Conservation (phyloP, 2,329 filamentous ascomycete genomes). For the Aspergillus oerlinghausenensis region DNA sequence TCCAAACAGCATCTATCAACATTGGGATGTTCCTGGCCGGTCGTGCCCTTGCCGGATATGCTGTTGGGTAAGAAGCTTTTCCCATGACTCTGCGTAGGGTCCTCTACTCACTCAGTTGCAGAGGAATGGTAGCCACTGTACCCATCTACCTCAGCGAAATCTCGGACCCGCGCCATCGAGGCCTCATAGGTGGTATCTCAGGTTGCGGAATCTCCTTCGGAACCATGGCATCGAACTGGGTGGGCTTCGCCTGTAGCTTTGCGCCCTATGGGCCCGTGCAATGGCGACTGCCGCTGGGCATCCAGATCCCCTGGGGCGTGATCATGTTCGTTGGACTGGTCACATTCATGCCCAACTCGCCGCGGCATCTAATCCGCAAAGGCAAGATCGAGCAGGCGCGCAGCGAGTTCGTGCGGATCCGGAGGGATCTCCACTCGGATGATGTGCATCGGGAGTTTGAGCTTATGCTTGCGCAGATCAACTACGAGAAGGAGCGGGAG, state of each 20-base stretch:
- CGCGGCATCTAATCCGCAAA: constrained; percentile 49
- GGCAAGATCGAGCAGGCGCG: constrained; percentile 49
- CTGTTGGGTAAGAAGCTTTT: constrained; percentile 38
- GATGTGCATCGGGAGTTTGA: constrained; percentile 50
- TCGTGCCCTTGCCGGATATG: constrained; percentile 45
- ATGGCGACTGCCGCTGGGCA: constrained; percentile 52
- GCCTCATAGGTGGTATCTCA: constrained; percentile 52
- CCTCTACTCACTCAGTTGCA: constrained; percentile 13
- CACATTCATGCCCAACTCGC: constrained; percentile 55
- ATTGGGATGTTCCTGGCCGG: constrained; percentile 53
- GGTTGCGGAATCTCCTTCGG: constrained; percentile 54
- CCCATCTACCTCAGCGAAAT: constrained; percentile 56
- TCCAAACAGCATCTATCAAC: constrained; percentile 53
- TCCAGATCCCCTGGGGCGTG: constrained; percentile 55
- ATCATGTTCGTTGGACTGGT: constrained; percentile 51
- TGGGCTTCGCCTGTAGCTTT: constrained; percentile 52
- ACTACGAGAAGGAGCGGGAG: constrained; percentile 55
- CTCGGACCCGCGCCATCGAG: constrained; percentile 45
- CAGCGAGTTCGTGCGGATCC: constrained; percentile 46
- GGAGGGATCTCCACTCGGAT: constrained; percentile 42
- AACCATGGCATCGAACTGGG: constrained; percentile 55
- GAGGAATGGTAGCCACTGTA: constrained; percentile 49
- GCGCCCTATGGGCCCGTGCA: constrained; percentile 51
- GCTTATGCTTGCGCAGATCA: constrained; percentile 52
- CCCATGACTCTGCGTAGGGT: not conserved